Base-by-base conservation (phyloP, 2,329 filamentous ascomycete species). In the Aureobasidium sp. region DNA sequence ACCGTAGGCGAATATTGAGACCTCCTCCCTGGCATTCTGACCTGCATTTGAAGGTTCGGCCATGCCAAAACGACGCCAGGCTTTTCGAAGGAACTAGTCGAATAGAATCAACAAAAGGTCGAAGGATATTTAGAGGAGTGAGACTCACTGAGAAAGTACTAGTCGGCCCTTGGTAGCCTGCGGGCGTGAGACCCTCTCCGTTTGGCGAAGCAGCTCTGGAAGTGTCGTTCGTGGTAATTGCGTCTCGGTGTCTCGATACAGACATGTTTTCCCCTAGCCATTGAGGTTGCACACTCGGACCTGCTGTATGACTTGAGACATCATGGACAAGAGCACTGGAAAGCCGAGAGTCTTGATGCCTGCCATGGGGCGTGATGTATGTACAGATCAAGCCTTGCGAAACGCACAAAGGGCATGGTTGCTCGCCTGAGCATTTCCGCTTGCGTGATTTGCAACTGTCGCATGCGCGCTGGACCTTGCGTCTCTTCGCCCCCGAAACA, bases 1-100 rank as follows among this genome's bases (percentile, higher is more conserved):
- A 14, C 61, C 61, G 11, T 48, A 62, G 6, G 61, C 49, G 11
- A 62, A 62, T 29, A 62, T 51, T n/a, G 61, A 62, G 11, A 47
- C 37, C 31, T 48, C 45, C 5, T 48, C 45, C 6, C 45, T 48
- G 1, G 45, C 17, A 8, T 48, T 27, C 6, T 31, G 45, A 8
- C n/a, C 31, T 14, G 27, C 8, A 17, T 31, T 15, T 2, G 14
- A 31, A 2, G 11, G 45, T 15, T 48, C 45, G 31, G 45, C 27
- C 45, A 48, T 48, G 17, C 45, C 45, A 31, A 48, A 48, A 1
- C 45, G 14, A 15, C 45, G 45, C 45, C 45, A 48, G 27, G 45
- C 45, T 9, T 20, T 48, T 15, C 45, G 25, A n/a, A 48, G 45
- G 11, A 48, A 48, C 45, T 48, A n/a, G 9, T 31, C 45, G n/a